Conservation (phyloP, 1,284 basidiomycete genomes). For the Cerrena zonata region DNA sequence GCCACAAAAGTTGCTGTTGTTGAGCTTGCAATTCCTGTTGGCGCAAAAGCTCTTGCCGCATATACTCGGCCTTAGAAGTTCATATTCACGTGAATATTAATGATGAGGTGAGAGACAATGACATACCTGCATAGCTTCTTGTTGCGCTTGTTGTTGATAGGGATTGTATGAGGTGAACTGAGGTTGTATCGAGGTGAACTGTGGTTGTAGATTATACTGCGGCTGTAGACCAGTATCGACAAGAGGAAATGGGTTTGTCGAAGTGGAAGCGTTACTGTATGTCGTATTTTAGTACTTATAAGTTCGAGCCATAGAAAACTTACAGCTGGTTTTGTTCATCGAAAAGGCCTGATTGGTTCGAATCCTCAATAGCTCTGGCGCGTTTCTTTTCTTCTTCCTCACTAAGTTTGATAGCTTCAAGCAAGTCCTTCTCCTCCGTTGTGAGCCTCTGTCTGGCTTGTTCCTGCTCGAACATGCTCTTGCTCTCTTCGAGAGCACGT, state of each 20-base stretch:
- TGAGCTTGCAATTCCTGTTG: constrained; percentile 47
- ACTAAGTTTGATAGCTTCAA: constrained; percentile 74
- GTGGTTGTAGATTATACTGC: constrained; percentile 45
- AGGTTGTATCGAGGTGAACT: constrained; percentile 64
- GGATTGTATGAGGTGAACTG: constrained; percentile 90
- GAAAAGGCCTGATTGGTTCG: constrained; percentile 75
- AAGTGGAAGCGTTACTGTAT: constrained; percentile 9
- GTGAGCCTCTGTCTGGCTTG: constrained; percentile 46
- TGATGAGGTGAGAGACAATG: not conserved
- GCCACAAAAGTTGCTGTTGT: constrained; percentile 69
- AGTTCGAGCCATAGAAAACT: too few species aligned
- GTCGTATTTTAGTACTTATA: too few species aligned
- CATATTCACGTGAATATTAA: too few species aligned
- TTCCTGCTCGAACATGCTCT: constrained; percentile 72
- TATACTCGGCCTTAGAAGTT: constrained; percentile 57
- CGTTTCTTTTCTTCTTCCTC: constrained; percentile 82
- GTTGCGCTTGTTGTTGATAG: constrained; percentile 90
- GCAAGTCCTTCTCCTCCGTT: constrained; percentile 75
- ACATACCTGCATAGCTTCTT: constrained; percentile 66
- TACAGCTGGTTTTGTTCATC: constrained; percentile 79
- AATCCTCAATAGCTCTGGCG: constrained; percentile 64
- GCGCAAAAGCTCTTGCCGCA: constrained; percentile 62
- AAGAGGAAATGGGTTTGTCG: constrained; percentile 60
- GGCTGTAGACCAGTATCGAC: constrained; percentile 37
- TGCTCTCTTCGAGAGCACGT: constrained; percentile 83